Base-by-base conservation (phyloP, 345 rosid species). In the Brassica incana region DNA sequence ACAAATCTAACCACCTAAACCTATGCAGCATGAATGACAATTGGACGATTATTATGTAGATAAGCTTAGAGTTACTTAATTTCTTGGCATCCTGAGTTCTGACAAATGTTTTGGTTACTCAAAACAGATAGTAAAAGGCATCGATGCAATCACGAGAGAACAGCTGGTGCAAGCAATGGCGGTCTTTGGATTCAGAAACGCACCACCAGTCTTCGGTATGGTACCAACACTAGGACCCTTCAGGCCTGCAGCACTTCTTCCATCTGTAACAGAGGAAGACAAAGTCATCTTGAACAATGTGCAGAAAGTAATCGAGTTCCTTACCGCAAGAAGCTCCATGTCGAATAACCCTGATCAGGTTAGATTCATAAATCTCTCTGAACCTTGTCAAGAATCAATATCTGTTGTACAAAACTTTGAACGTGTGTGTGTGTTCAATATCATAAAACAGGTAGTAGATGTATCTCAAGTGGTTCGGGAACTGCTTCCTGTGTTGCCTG, bases 71-170 rank as follows among this genome's bases (percentile, higher is more conserved):
- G 67, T 29, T 62, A 14, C 33, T 72, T 40, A 62, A 38, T 2
- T 65, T 50, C 48, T 50, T 68, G 33, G 18, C 60, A 18, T 50
- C 36, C 0, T 75, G 10, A 20, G 68, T 71, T 65, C 69, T 71
- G 14, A 76, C 5, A 0, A 3, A 30, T 54, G 15, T 65, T 27
- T 29, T 10, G 30, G 43, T 70, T 14, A 30, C 68, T 52, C 29
- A 9, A 66, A 73, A 76, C 90, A 95, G 99, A 88, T 95, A 79
- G 99, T 95, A 25, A 95, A 92, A 85, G 95, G 97, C 62, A 91
- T 95, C 6, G 99, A 95, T 83, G 99, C 99, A 30, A 86, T 92
- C 73, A 85, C 97, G 9, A 90, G 98, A 82, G 97, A 94, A 78
- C 97, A 94, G 85, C 83, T 94, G 54, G 91, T 92, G 59, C 95